phyloP scores from a whole-genome alignment of 495 filamentous ascomycete species.

The Jackrogersella multiformis region DNA sequence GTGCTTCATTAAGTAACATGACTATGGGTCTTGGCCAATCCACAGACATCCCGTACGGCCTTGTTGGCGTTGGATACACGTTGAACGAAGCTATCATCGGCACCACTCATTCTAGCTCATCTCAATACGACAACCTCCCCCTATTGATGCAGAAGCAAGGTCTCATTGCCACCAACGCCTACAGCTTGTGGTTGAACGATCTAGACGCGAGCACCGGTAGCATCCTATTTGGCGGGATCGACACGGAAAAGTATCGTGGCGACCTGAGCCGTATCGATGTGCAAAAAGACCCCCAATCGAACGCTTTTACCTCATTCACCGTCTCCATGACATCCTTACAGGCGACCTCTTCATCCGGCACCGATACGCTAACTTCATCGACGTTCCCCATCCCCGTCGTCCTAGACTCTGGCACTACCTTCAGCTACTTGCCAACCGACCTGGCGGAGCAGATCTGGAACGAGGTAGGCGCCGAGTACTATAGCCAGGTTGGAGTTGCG shows the following conservation, averaged over 20 bases:
- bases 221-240: constrained; percentile 87
- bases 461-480: constrained; percentile 71
- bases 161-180: constrained; percentile 82
- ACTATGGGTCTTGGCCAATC: constrained; percentile 85
- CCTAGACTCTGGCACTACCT: constrained; percentile 88
- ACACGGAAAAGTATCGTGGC: constrained; percentile 84
- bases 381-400: constrained; percentile 71
- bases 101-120: constrained; percentile 44
- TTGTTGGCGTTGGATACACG: constrained; percentile 88
- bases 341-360: constrained; percentile 56
- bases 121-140: constrained; percentile 81
- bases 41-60: constrained; percentile 76
- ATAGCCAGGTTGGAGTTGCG: constrained; percentile 57
- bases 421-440: constrained; percentile 82
- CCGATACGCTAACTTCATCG: constrained; percentile 57
- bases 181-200: constrained; percentile 90
- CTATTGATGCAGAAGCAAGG: constrained; percentile 75
- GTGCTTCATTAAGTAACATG: constrained; percentile 68
- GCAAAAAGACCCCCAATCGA: constrained; percentile 57
- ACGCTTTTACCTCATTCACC: constrained; percentile 69
- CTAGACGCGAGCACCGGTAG: constrained; percentile 59
- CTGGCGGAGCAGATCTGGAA: constrained; percentile 71
- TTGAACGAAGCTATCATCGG: constrained; percentile 78
- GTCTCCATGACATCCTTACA: constrained; percentile 73
- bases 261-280: constrained; percentile 73